A percentile compares a stretch with the other conserved stretches of the same genome.
phyloP scores from a whole-genome alignment of 805 yeast genomes.

The Wickerhamiella siamensis region DNA sequence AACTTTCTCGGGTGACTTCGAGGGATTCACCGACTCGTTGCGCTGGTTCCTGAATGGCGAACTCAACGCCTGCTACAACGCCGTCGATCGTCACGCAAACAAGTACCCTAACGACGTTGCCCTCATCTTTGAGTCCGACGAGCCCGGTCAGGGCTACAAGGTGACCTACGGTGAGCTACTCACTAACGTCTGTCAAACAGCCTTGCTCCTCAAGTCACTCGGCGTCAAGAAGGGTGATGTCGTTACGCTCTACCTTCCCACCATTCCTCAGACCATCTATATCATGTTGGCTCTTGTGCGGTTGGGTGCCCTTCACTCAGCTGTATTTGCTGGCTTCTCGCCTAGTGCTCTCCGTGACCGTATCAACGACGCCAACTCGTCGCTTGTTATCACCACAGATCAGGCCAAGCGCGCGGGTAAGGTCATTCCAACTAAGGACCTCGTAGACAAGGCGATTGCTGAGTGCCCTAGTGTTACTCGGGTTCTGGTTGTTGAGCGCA shows the following conservation, averaged over 20 bases:
- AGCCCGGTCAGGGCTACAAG: slow-evolving; percentile 45
- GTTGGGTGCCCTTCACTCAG: slow-evolving; percentile 75
- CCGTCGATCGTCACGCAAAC: slow-evolving; percentile 72
- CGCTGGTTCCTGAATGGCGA: slow-evolving; percentile 74
- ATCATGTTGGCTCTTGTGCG: slow-evolving; percentile 66
- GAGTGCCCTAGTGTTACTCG: slow-evolving; percentile 52
- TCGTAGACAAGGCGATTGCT: slow-evolving; percentile 65
- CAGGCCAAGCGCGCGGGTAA: slow-evolving; percentile 77
- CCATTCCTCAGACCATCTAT: slow-evolving; percentile 68
- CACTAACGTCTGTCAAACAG: slow-evolving; percentile 53
- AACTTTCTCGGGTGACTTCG: slow-evolving; percentile 10
- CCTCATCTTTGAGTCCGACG: slow-evolving; percentile 70
- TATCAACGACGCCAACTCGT: slow-evolving; percentile 56
- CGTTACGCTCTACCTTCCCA: slow-evolving; percentile 75
- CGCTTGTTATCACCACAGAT: slow-evolving; percentile 63
- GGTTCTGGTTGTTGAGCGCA: slow-evolving; percentile 61
- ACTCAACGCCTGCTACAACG: slow-evolving; percentile 64
- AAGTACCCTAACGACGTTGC: slow-evolving; percentile 58
- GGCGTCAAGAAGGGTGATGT: slow-evolving; percentile 73
- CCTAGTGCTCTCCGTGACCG: slow-evolving; percentile 60
- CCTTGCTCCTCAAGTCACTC: slow-evolving; percentile 49
- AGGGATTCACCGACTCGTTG: slow-evolving; percentile 24
- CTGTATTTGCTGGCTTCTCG: slow-evolving; percentile 74
- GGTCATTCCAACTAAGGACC: slow-evolving; percentile 63
- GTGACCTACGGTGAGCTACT: slow-evolving; percentile 60